Percentiles rank a stretch among this genome's conserved stretches.
Conservation (phyloP, 345 rosid genomes). For the Salix exigua region DNA sequence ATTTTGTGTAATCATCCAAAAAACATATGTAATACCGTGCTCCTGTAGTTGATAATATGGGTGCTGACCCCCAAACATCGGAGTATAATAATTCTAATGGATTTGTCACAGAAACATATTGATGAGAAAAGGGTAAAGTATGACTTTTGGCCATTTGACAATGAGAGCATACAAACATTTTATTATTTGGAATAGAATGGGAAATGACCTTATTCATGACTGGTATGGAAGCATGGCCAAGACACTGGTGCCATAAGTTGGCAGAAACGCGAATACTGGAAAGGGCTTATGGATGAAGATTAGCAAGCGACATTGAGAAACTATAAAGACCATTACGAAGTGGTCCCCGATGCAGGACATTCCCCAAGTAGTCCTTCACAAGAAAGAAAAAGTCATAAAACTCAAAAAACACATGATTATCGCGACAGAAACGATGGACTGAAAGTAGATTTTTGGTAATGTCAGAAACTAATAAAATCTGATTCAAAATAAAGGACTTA, state of each 20-base stretch:
- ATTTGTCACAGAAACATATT: no score
- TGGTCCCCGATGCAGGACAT: not conserved
- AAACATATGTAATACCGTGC: not conserved
- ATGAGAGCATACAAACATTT: not conserved
- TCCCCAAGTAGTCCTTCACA: not conserved
- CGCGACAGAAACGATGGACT: no score
- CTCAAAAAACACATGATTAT: no score
- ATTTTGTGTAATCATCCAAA: not conserved
- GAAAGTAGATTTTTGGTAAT: no score
- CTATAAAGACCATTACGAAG: no score
- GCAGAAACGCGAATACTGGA: fast-evolving
- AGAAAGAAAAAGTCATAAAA: no score
- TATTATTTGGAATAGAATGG: not conserved
- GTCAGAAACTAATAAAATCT: no score
- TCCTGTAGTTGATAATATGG: not conserved
- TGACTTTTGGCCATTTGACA: not conserved
- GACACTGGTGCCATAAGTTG: not conserved
- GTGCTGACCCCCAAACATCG: not conserved
- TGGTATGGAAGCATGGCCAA: not conserved
- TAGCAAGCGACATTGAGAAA: not conserved
- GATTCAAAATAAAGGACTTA: not conserved
- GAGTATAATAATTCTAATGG: not conserved
- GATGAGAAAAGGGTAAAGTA: not conserved
- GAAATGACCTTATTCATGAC: not conserved
- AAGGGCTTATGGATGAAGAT: not conserved